Base-by-base conservation (phyloP, 805 yeast genomes). In the Yarrowia keelungensis region DNA sequence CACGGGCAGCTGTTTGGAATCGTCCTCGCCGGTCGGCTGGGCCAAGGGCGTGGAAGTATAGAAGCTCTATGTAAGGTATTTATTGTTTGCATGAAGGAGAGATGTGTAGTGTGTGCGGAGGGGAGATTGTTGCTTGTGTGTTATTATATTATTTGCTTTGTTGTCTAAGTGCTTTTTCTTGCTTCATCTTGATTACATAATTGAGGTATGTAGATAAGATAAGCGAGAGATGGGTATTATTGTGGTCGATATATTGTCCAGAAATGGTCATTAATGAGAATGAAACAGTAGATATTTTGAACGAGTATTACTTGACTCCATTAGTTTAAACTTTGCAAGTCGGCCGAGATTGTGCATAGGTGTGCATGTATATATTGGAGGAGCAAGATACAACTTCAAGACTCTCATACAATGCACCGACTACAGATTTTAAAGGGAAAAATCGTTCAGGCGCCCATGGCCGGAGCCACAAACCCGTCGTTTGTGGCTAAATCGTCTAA, bases 371-470 rank as follows among this genome's bases (percentile, higher is more conserved):
- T 49, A 49, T 49, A 32, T 26, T 15, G 12, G n/a, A 9, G 10
- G 19, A 19, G 19, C 19, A 19, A 19, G 19, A 19, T 19, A 16
- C 19, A 8, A 15, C 26, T n/a, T 16, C n/a, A 8, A 26, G n/a
- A 5, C 39, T 10, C 26, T 5, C 11, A 45, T 12, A 14, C 16
- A 5, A 58, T 43, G 65, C 45, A 45, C 2, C 51, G 65, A 59
- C 51, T 59, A 2, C n/a, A 15, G 16, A 35, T 38, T 19, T 49
- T 62, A 12, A 32, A 42, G 7, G 67, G 67, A 10, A 47, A 47
- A 15, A 12, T 86, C 3, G 76, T 86, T 43, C 88, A 85, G 72
- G 81, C 89, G 0, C 89, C 89, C 22, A 86, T 86, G 89, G 88
- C 89, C 0, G 88, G 88, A 0, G 80, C 84, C 2, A 78, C 84